Percentiles rank a stretch among this genome's conserved stretches.
Evolutionary conservation across 2,329 filamentous ascomycete species (phyloP).

Genomic region (Fusarium bulbicola): DNA sequence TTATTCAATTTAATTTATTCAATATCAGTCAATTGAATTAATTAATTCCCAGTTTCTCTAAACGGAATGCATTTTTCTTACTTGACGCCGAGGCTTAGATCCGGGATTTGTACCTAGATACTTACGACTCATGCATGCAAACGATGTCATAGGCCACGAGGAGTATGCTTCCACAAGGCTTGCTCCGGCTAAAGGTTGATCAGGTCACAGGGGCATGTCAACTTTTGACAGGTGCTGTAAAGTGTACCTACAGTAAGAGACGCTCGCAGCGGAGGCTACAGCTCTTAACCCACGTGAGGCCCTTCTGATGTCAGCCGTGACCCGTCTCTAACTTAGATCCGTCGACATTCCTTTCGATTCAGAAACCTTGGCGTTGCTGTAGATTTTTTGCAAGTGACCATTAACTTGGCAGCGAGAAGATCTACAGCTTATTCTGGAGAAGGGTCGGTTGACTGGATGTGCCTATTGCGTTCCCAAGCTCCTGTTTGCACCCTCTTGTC

Average conservation of each 20-base stretch:
- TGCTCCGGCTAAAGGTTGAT: constrained; percentile 26
- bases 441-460: not conserved
- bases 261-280: constrained; percentile 4
- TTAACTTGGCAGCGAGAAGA: constrained; percentile 3
- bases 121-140: constrained; percentile 27
- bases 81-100: not conserved
- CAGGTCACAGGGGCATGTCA: constrained; percentile 24
- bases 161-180: constrained; percentile 23
- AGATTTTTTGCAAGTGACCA: constrained; percentile 16
- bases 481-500: not conserved
- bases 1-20: constrained; percentile 2
- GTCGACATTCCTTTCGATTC: constrained; percentile 33
- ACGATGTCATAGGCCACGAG: constrained; percentile 31
- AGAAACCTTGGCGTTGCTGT: constrained; percentile 16
- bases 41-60: not conserved
- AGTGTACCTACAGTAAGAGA: not conserved
- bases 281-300: constrained; percentile 20
- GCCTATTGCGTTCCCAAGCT: not conserved
- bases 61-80: constrained; percentile 14
- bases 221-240: constrained; percentile 7
- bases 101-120: constrained; percentile 1
- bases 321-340: constrained; percentile 20
- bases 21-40: not conserved
- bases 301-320: constrained; percentile 30
- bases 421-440: constrained; percentile 4